Base-by-base conservation (phyloP, 768 basidiomycete species). In the Pulveroboletus frians region DNA sequence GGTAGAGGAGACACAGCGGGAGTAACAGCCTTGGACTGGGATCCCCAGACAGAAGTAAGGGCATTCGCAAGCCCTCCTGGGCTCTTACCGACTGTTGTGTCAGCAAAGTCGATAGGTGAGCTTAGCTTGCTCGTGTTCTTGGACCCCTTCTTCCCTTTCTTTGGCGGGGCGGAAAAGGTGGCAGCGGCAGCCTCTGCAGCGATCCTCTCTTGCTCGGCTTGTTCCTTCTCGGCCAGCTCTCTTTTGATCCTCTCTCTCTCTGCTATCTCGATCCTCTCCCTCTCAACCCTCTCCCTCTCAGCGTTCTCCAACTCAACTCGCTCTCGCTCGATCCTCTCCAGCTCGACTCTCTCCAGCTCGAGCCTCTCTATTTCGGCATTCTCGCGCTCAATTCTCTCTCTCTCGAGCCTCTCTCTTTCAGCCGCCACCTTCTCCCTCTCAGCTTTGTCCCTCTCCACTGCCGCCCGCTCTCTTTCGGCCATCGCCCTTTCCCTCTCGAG, bases 11-110 rank as follows among this genome's bases (percentile, higher is more conserved):
- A 61, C 27, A 60, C 51, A 55, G 64, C 45, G 43, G 69, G 60
- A 36, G 66, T 61, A 53, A 51, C 45, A 21, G 56, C 52, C 51
- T 60, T 62, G 52, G 59, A 60, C 38, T 63, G 59, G 4, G 67
- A 55, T 26, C 79, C 81, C 78, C 80, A 80, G 5, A 79, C 68
- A 0, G 77, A 71, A 18, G 60, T 71, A 38, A 79, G 71, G 5
- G 73, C 57, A 2, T 79, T 69, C 1, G 59, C 73, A 18, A 79
- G 69, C 45, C 64, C 69, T 10, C 67, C 65, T 11, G 71, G 61
- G 31, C 68, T 68, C 40, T 70, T 70, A 26, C 71, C 69, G 20
- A 70, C 70, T 17, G 68, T 60, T 14, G 69, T 54, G 64, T 74
- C 57, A 58, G 65, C 59, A 53, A 63, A 46, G 54, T 71, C 66